A percentile compares a stretch with the other conserved stretches of the same genome.
Conservation (phyloP, 2,329 filamentous ascomycete species). For the Beauveria brongniartii region DNA sequence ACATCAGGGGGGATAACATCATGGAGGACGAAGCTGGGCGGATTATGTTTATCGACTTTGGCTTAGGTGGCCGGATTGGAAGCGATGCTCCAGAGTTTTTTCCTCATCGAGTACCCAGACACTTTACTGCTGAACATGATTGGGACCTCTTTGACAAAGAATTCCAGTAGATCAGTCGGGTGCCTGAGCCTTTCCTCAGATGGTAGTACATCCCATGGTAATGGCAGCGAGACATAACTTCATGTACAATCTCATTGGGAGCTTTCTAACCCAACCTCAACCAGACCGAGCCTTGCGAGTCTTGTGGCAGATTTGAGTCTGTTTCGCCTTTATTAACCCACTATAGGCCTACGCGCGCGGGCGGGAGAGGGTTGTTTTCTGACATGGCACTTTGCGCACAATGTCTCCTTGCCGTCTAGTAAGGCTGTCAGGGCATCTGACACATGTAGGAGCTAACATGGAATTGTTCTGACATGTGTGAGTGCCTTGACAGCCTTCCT, state of each 20-base stretch:
- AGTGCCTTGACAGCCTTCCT: background rate
- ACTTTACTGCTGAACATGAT: background rate
- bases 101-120: background rate
- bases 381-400: too few relatives aligned
- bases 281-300: too few relatives aligned
- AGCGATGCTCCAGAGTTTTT: background rate
- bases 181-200: too few relatives aligned
- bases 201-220: too few relatives aligned
- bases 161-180: background rate
- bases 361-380: too few relatives aligned
- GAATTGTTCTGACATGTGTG: background rate
- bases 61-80: background rate
- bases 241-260: too few relatives aligned
- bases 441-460: background rate
- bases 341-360: background rate
- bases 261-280: too few relatives aligned
- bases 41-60: background rate
- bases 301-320: background rate
- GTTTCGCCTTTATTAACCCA: background rate
- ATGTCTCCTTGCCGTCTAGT: background rate
- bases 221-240: too few relatives aligned
- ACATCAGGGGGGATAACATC: background rate
- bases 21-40: background rate
- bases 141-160: background rate
- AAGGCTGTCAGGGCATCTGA: background rate